A percentile compares a stretch with the other conserved stretches of the same genome.
phyloP scores from a whole-genome alignment of 2,329 filamentous ascomycete species.

The Diaporthe caulivora region DNA sequence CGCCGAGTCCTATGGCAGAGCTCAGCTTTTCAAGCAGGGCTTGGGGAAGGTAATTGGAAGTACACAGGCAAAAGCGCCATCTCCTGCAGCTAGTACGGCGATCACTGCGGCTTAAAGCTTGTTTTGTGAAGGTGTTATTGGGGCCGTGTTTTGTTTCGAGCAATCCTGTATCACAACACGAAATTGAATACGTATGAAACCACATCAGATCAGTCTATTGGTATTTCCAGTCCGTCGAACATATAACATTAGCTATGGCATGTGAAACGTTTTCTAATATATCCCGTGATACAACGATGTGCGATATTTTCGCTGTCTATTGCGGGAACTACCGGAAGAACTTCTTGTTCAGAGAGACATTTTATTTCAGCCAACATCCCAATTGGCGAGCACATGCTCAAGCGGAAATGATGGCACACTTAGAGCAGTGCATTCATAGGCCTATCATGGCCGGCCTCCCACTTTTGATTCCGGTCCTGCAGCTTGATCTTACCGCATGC shows the following conservation, averaged over 20 bases:
- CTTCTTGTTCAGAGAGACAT: background rate
- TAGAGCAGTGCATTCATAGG: too few relatives aligned
- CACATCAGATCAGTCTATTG: too few relatives aligned
- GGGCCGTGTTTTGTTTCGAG: background rate
- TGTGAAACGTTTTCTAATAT: background rate
- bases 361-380: too few relatives aligned
- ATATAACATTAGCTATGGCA: background rate
- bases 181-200: background rate
- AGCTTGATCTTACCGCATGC: conserved; percentile 4
- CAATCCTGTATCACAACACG: background rate
- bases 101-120: conserved; percentile 13
- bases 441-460: conserved; percentile 9
- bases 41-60: conserved; percentile 40
- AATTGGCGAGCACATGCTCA: background rate
- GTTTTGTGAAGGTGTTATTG: background rate
- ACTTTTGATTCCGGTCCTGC: conserved; percentile 26
- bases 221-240: background rate
- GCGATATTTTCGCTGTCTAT: background rate
- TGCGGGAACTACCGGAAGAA: background rate
- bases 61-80: background rate
- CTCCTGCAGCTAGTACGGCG: background rate
- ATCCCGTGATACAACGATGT: background rate
- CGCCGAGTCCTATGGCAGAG: conserved; percentile 49
- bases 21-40: conserved; percentile 49
- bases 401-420: background rate